Percentiles rank a stretch among this genome's conserved stretches.
phyloP scores from a whole-genome alignment of 257 asterid species.

The Fraxinus excelsior region DNA sequence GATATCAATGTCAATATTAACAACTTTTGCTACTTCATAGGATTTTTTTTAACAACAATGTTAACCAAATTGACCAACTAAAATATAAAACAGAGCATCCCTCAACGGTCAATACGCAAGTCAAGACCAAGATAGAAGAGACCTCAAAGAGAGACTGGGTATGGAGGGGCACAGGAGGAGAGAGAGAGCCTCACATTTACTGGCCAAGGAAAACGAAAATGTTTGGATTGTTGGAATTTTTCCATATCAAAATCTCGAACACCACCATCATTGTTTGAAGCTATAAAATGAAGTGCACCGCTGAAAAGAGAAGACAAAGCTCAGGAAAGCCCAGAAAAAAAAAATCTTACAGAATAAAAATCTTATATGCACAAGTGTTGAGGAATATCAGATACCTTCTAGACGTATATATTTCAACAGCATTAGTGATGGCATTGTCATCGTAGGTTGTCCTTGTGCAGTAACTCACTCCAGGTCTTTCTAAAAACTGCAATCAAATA shows the following conservation, averaged over 20 bases:
- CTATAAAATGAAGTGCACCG: slow-evolving; percentile 87
- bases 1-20: not conserved
- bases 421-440: slow-evolving; percentile 90
- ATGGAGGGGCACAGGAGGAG: not conserved
- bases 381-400: slow-evolving; percentile 50
- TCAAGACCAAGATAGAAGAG: not conserved
- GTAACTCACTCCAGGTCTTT: slow-evolving; percentile 85
- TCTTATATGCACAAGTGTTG: not conserved
- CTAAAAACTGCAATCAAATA: slow-evolving; percentile 64
- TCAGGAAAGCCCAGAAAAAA: slow-evolving; percentile 24
- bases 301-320: slow-evolving; percentile 39
- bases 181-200: slow-evolving; percentile 73
- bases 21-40: not conserved
- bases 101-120: not conserved
- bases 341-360: no score
- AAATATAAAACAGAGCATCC: not conserved
- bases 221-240: slow-evolving; percentile 70
- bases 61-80: not conserved
- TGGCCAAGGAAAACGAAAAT: slow-evolving; percentile 82
- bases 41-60: not conserved
- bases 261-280: slow-evolving; percentile 90
- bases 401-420: slow-evolving; percentile 66
- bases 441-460: slow-evolving; percentile 92
- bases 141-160: not conserved
- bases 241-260: slow-evolving; percentile 92